A percentile compares a stretch with the other conserved stretches of the same genome.
Evolutionary conservation across 441 rosid genomes (phyloP).

Genomic region (Arabidopsis hybrid): DNA sequence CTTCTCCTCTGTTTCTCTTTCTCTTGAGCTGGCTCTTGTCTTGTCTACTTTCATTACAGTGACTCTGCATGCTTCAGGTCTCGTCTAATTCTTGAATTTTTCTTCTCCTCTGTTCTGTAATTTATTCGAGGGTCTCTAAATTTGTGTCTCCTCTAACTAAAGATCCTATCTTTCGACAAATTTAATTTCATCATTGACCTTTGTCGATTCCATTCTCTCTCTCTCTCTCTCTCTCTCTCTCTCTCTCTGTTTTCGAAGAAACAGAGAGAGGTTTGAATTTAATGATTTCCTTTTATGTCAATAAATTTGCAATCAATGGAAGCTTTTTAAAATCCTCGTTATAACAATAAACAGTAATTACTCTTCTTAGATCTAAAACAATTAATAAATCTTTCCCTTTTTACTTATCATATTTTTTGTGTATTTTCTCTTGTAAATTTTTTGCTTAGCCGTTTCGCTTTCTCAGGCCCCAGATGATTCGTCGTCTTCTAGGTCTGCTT

Average conservation of each 20-base stretch:
- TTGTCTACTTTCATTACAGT: constrained; percentile 30
- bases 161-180: constrained; percentile 18
- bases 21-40: constrained; percentile 27
- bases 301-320: constrained; percentile 34
- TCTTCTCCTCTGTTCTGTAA: not conserved
- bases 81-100: not conserved
- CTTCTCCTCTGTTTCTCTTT: not conserved
- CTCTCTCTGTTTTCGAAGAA: too few relatives aligned
- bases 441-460: constrained; percentile 15
- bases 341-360: constrained; percentile 11
- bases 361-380: constrained; percentile 27
- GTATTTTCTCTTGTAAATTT: not conserved
- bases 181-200: constrained; percentile 12
- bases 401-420: not conserved
- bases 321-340: not conserved
- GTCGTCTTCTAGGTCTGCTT: constrained; percentile 12
- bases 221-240: too few relatives aligned
- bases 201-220: not conserved
- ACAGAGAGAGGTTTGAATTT: too few relatives aligned
- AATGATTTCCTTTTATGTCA: not conserved
- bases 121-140: constrained; percentile 1
- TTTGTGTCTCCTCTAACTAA: constrained; percentile 9
- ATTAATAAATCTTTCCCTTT: not conserved
- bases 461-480: constrained; percentile 28
- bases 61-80: constrained; percentile 41